Evolutionary conservation across 2,329 filamentous ascomycete genomes (phyloP).

Genomic region (Aspergillus fumigatus): DNA sequence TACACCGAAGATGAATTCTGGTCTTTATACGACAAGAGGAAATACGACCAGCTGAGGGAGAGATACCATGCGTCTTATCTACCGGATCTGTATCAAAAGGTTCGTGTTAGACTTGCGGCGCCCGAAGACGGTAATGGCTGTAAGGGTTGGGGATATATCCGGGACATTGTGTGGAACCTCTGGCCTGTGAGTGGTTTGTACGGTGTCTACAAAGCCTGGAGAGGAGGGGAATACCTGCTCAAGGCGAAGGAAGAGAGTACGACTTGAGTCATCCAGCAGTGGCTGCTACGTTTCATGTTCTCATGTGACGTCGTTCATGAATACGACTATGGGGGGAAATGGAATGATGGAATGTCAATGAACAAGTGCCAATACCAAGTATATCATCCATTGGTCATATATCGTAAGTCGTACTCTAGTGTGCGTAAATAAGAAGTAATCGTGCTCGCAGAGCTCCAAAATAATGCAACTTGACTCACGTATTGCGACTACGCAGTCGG

Average conservation of each 20-base stretch:
- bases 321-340: no score
- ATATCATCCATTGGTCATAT: neutral
- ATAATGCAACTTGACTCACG: neutral
- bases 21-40: conserved; percentile 36
- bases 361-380: neutral
- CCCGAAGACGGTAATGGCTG: conserved; percentile 5
- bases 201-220: conserved; percentile 20
- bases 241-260: neutral
- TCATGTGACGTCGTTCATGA: no score
- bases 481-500: neutral
- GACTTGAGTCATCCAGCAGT: neutral
- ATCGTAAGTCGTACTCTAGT: neutral
- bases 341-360: no score
- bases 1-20: conserved; percentile 59
- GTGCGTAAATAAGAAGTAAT: neutral
- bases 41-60: conserved; percentile 34
- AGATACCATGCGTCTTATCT: conserved; percentile 34
- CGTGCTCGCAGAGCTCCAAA: neutral
- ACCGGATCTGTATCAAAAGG: conserved; percentile 19
- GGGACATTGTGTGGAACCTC: conserved; percentile 13
- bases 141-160: conserved; percentile 7
- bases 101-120: conserved; percentile 13
- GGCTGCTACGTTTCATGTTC: neutral
- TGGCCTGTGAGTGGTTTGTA: conserved; percentile 25
- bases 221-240: conserved; percentile 22